phyloP scores from a whole-genome alignment of 192 early-diverging fungal genomes.

The Backusella morwellensis region DNA sequence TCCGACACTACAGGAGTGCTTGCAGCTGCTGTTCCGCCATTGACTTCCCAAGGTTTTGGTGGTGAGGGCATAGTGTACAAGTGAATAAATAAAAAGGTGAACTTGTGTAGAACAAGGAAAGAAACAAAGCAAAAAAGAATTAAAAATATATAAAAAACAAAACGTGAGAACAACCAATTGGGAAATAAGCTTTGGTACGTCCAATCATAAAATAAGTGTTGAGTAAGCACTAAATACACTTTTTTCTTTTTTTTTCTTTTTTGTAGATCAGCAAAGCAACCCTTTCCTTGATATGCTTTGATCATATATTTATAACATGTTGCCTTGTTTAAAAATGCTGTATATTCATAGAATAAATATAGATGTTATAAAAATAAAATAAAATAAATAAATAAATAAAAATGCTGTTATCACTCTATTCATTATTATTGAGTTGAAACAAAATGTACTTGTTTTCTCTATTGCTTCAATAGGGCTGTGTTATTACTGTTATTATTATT shows the following conservation, averaged over 20 bases:
- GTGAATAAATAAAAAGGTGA: neutral
- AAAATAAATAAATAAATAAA: too few species aligned
- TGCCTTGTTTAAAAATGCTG: too few species aligned
- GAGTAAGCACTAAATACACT: neutral
- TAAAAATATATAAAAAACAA: neutral
- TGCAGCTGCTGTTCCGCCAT: slow-evolving; percentile 37
- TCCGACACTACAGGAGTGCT: slow-evolving; percentile 45
- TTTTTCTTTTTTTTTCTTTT: too few species aligned
- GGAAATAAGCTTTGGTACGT: neutral
- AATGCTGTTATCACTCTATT: neutral
- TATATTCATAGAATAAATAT: neutral
- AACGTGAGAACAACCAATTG: neutral
- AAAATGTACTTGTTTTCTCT: too few species aligned
- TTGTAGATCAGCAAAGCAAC: too few species aligned
- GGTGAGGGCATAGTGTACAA: slow-evolving; percentile 47
- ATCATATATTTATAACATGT: too few species aligned
- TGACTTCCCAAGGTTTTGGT: slow-evolving; percentile 75
- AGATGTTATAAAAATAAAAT: too few species aligned
- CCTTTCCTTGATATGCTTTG: too few species aligned
- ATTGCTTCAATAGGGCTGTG: too few species aligned
- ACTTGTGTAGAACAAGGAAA: neutral
- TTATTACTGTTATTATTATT: too few species aligned
- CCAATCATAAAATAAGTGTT: neutral
- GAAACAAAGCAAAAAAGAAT: neutral
- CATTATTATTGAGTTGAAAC: neutral